These are phyloP conservation scores for Eucalyptus curtisii DNA, from an alignment of 345 rosid genomes.

Conservation along the genomic window DNA sequence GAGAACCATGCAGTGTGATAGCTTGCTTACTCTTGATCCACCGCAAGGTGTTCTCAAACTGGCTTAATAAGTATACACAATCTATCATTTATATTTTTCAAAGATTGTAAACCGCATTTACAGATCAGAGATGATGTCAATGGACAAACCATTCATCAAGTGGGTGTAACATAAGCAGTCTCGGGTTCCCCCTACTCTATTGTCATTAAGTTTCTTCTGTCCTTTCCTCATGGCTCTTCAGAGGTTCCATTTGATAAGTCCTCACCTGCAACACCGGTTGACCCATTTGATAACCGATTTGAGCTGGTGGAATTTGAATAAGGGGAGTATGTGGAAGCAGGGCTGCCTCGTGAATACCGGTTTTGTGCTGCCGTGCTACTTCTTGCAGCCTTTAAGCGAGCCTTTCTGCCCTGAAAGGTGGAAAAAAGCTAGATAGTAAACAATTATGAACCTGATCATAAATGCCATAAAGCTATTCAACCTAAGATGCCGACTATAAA, in stretches of 20 bases:
- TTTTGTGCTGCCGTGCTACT: slow-evolving; percentile 73
- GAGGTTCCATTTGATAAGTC: slow-evolving; percentile 41
- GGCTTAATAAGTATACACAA: background rate
- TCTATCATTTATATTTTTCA: background rate
- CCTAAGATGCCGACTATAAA: background rate
- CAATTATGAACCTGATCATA: background rate
- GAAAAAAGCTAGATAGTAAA: background rate
- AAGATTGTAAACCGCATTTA: background rate
- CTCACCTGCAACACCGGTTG: slow-evolving; percentile 42
- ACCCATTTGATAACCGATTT: slow-evolving; percentile 45
- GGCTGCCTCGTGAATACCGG: slow-evolving; percentile 50
- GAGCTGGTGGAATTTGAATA: slow-evolving; percentile 37
- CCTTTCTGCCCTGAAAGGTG: slow-evolving; percentile 70
- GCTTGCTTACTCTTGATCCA: background rate
- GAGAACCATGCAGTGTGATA: background rate
- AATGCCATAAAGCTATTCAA: background rate
- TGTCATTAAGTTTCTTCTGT: background rate
- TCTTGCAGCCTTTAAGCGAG: slow-evolving; percentile 64
- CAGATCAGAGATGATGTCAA: background rate
- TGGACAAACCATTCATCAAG: background rate
- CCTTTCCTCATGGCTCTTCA: slow-evolving; percentile 23
- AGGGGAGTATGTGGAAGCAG: slow-evolving; percentile 36
- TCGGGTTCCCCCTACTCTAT: background rate
- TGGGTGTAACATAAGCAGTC: background rate
- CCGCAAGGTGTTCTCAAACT: background rate